phyloP scores from a whole-genome alignment of 768 basidiomycete species.

The Boletus reticulatus region DNA sequence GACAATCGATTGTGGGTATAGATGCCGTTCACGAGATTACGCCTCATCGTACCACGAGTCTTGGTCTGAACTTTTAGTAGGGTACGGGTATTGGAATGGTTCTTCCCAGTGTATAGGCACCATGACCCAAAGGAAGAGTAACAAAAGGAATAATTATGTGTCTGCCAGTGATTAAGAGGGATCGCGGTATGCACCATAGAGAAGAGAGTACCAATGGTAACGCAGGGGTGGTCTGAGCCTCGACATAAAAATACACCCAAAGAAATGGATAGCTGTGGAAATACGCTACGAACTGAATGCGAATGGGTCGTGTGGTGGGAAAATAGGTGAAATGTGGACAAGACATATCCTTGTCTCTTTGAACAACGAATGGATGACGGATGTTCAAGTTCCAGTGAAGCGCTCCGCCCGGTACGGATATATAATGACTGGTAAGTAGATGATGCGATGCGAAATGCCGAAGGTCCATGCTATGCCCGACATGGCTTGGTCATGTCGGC shows the following conservation, averaged over 20 bases:
- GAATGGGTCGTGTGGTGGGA: slow-evolving; percentile 14
- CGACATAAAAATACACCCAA: slow-evolving; percentile 24
- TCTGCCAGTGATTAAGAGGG: slow-evolving; percentile 15
- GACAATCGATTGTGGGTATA: not conserved
- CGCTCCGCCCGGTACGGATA: slow-evolving; percentile 10
- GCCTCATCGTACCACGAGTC: not conserved
- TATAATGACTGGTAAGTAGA: slow-evolving; percentile 10
- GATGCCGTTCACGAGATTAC: not conserved
- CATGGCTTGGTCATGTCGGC: slow-evolving; percentile 13
- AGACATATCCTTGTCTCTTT: slow-evolving; percentile 10
- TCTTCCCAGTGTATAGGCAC: not conserved
- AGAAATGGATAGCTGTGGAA: slow-evolving; percentile 1
- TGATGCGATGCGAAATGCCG: slow-evolving; percentile 26
- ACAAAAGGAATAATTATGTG: not conserved
- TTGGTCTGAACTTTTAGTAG: not conserved
- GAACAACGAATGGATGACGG: slow-evolving; percentile 19
- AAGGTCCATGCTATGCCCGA: slow-evolving; percentile 21
- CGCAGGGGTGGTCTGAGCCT: slow-evolving; percentile 10
- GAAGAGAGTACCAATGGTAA: slow-evolving; percentile 9
- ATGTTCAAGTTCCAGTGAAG: slow-evolving; percentile 32
- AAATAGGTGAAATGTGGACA: slow-evolving; percentile 1
- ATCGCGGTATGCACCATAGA: slow-evolving; percentile 11
- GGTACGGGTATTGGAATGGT: not conserved
- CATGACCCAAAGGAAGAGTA: not conserved
- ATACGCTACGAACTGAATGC: slow-evolving; percentile 12